Conservation (phyloP, 208 protist genomes). For the Acanthamoeba royreba region DNA sequence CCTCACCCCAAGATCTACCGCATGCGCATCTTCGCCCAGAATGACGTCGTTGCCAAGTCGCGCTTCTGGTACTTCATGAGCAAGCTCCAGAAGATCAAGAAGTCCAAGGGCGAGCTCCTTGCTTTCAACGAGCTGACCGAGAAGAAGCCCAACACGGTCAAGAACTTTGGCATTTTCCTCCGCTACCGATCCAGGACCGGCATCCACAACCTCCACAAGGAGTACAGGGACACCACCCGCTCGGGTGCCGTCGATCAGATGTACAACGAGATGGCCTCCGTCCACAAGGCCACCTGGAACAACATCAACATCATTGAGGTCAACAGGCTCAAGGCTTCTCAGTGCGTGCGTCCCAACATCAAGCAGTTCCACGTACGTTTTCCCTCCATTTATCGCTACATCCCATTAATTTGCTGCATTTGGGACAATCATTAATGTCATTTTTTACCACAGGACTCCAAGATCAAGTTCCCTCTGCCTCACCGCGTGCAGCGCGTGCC, state of each 20-base stretch:
- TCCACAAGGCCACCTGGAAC: conserved; percentile 5
- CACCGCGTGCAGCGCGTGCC: conserved; percentile 5
- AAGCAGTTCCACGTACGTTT: conserved; percentile 42
- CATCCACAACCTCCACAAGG: conserved; percentile 99
- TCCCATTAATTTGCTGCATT: not conserved
- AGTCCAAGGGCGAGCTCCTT: conserved; percentile 94
- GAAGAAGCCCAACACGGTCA: conserved; percentile 90
- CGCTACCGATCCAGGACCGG: conserved; percentile 97
- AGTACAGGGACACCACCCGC: conserved; percentile 96
- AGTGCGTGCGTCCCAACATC: not conserved
- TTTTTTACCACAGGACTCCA: conserved; percentile 17
- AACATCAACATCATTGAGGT: conserved; percentile 38
- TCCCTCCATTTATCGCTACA: not conserved
- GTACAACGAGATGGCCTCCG: conserved; percentile 69
- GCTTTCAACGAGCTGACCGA: conserved; percentile 92
- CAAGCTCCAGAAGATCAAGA: conserved; percentile 98
- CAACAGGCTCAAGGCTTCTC: not conserved
- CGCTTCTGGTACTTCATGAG: conserved; percentile 99
- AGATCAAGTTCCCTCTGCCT: conserved; percentile 44
- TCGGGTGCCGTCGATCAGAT: conserved; percentile 94
- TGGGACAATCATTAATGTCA: not conserved
- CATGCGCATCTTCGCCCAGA: conserved; percentile 98
- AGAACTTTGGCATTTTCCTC: conserved; percentile 99
- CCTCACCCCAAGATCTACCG: conserved; percentile 96
- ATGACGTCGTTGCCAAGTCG: conserved; percentile 96